Evolutionary conservation across 106 monocot species (phyloP), one percentile per base, ranked within the genome.

Genomic region (Dendrobium nobile): DNA sequence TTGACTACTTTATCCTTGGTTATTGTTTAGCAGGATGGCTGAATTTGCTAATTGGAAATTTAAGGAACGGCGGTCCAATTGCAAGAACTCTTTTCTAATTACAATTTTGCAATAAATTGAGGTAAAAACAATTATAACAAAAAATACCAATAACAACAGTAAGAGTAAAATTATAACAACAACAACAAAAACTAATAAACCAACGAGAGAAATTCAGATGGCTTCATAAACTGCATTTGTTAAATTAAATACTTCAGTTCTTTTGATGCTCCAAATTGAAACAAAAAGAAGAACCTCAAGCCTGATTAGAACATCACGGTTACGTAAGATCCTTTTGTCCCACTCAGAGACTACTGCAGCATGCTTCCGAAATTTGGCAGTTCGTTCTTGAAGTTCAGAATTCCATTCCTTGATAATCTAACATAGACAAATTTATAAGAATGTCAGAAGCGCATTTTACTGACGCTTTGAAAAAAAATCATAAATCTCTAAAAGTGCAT

Each of bases 371-470:
- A 97, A 97, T 78, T 92, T 97, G 61, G 87, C 59, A 85, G 94
- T 90, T 0, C 96, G 88, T 64, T 94, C 92, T 84, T 92, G 96
- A 76, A 97, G 84, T 84, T 97, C 94, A 82, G 87, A 68, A 79
- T 91, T 97, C 94, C 92, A 94, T 59, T 94, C 94, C 82, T 94
- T 97, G 41, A 96, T 92, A 79, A 94, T 97, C 94, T 96, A 75
- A 18, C 41, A 73, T 43, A 76, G 47, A 70, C 40, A 41, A 43
- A 27, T 42, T 27, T n/a, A 76, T 9, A 0, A 70, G 11, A 70
- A 16, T 22, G 70, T 37, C 70, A 13, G 9, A 70, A 70, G 17
- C 16, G 33, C 70, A 37, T 16, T 65, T 26, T 24, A 65, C 64
- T 19, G 2, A 58, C 4, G 17, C 58, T 19, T 8, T 6, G 5